A percentile compares a stretch with the other conserved stretches of the same genome.
phyloP scores from a whole-genome alignment of 2,329 filamentous ascomycete species.

The Emmonsiellopsis sp. region DNA sequence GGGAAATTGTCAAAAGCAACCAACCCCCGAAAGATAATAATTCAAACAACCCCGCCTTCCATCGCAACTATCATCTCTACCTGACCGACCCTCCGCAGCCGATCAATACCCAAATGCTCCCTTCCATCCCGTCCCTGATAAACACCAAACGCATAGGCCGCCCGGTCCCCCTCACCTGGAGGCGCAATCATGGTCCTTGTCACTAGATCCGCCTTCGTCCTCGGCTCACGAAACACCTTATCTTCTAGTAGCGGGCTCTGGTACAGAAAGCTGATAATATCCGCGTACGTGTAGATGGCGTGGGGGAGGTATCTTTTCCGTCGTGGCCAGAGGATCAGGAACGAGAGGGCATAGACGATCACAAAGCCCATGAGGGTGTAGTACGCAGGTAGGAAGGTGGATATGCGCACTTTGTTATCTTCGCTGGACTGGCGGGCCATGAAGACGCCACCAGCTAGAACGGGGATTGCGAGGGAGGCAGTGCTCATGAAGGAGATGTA shows the following conservation, averaged over 20 bases:
- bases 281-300: conserved; percentile 60
- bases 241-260: conserved; percentile 64
- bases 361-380: conserved; percentile 64
- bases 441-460: conserved; percentile 53
- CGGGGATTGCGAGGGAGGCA: conserved; percentile 43
- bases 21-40: background rate
- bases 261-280: conserved; percentile 68
- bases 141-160: conserved; percentile 48
- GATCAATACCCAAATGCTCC: conserved; percentile 52
- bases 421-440: conserved; percentile 49
- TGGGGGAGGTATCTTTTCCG: conserved; percentile 62
- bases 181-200: conserved; percentile 53
- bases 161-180: conserved; percentile 25
- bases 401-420: conserved; percentile 46
- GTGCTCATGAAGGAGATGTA: conserved; percentile 47
- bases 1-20: background rate
- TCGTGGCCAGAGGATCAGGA: conserved; percentile 52
- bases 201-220: conserved; percentile 58
- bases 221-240: conserved; percentile 59
- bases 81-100: conserved; percentile 36
- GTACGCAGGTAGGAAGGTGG: conserved; percentile 63
- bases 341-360: conserved; percentile 56
- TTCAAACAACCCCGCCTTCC: background rate
- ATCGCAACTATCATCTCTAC: conserved; percentile 32
- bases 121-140: conserved; percentile 49